Evolutionary conservation across 495 filamentous ascomycete species (phyloP), one percentile per base, ranked within the genome.

Genomic region (Tuber calosporum): DNA sequence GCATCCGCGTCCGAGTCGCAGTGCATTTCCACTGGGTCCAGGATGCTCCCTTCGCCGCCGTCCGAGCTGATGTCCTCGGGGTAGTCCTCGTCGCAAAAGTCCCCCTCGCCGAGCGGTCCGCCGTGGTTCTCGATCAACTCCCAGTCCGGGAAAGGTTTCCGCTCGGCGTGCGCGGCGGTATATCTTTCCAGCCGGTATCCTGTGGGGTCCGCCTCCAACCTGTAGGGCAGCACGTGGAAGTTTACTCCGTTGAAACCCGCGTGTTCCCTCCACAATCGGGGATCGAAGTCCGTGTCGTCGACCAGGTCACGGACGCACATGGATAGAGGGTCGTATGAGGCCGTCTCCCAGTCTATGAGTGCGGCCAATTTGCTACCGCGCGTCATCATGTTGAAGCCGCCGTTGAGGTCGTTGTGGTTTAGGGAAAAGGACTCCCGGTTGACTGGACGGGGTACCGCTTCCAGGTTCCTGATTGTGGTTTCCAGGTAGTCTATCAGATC

Each of bases 281-380:
- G 53, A 62, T 62, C 3, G 4, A 5, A 62, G 26, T 58, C 48
- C 9, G n/a, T 58, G 0, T 3, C 1, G 1, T 13, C 1, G 26
- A 26, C 6, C 53, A 62, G 7, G 53, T 62, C 53, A 13, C 0
- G 0, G 26, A 62, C 1, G 53, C 53, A 62, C 3, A 62, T 17
- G 26, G 53, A 1, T 1, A 30, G 53, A 30, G 53, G 53, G 26
- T 17, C 30, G 53, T 62, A 62, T 13, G 26, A 4, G 0, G 73
- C 74, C 34, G 67, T 37, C 68, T 75, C 74, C 74, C 74, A 76
- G 40, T 76, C 73, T 36, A 76, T 68, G 69, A 76, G n/a, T n/a
- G 36, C 48, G 20, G 11, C 30, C 15, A 76, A 17, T 68, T 76
- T 75, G 5, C 48, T n/a, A 20, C 34, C 68, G 30, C 43, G 69